A percentile compares a stretch with the other conserved stretches of the same genome.
Conservation (phyloP, 2,329 filamentous ascomycete species). For the Davidsoniella virescens region DNA sequence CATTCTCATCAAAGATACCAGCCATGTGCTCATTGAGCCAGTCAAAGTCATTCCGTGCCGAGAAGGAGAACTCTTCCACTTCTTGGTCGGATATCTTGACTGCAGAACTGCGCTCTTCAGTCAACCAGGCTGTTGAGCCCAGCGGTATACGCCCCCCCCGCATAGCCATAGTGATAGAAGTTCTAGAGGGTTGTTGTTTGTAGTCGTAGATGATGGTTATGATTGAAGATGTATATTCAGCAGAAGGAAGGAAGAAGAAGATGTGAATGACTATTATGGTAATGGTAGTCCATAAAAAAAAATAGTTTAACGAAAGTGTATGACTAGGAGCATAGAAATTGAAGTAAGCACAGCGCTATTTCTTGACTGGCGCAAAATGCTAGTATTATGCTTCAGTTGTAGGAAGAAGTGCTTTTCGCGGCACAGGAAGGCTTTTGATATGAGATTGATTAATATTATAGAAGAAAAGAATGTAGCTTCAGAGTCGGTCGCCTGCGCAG, state of each 20-base stretch:
- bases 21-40: constrained; percentile 99
- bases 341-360: constrained; percentile 2
- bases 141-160: constrained; percentile 48
- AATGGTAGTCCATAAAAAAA: neutral
- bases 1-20: constrained; percentile 74
- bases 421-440: no score
- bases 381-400: no score
- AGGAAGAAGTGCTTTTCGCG: no score
- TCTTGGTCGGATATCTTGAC: constrained; percentile 63
- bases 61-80: constrained; percentile 83
- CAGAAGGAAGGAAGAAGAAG: neutral
- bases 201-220: neutral
- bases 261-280: neutral
- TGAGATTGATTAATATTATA: no score
- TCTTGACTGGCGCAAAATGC: no score
- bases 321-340: neutral
- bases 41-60: constrained; percentile 83
- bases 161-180: constrained; percentile 23
- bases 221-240: neutral
- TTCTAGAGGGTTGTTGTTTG: constrained; percentile 6
- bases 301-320: neutral
- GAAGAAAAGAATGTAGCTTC: neutral
- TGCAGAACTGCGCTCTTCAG: constrained; percentile 66
- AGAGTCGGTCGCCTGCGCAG: constrained; percentile 1
- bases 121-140: constrained; percentile 72